phyloP scores from a whole-genome alignment of 148 eudicot species.

The Rhododendron kiyosumense region DNA sequence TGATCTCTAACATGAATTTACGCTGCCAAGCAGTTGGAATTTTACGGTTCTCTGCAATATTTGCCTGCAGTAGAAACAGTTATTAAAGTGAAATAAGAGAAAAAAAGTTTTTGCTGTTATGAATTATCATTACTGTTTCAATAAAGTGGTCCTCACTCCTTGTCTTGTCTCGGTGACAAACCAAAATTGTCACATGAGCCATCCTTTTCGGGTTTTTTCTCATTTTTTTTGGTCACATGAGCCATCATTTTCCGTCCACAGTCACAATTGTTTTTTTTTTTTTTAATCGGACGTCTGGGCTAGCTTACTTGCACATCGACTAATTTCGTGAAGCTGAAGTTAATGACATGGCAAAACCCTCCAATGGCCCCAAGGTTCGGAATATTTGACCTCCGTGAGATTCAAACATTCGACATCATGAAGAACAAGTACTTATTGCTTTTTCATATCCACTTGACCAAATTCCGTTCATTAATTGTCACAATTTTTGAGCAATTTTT shows the following conservation, averaged over 20 bases:
- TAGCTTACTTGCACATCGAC: no score
- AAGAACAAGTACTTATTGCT: no score
- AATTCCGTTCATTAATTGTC: no score
- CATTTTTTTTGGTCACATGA: background rate
- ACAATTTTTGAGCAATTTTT: background rate
- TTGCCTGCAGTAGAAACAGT: background rate
- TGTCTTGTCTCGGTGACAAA: background rate
- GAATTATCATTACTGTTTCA: background rate
- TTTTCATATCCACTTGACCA: no score
- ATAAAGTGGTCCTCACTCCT: slow-evolving; percentile 8
- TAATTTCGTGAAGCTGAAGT: no score
- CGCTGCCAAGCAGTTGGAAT: no score
- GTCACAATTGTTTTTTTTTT: no score
- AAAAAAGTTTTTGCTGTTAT: background rate
- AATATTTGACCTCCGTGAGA: no score
- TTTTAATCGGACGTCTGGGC: background rate
- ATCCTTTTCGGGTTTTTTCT: slow-evolving; percentile 16
- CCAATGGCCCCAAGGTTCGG: no score
- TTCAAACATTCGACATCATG: no score
- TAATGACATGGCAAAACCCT: no score
- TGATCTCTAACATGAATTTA: background rate
- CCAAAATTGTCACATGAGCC: slow-evolving; percentile 13
- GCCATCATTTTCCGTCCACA: background rate
- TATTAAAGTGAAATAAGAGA: background rate
- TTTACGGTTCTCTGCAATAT: no score